A percentile compares a stretch with the other conserved stretches of the same genome.
Evolutionary conservation across 768 basidiomycete genomes (phyloP).

Genomic region (Cantharellus anzutake): DNA sequence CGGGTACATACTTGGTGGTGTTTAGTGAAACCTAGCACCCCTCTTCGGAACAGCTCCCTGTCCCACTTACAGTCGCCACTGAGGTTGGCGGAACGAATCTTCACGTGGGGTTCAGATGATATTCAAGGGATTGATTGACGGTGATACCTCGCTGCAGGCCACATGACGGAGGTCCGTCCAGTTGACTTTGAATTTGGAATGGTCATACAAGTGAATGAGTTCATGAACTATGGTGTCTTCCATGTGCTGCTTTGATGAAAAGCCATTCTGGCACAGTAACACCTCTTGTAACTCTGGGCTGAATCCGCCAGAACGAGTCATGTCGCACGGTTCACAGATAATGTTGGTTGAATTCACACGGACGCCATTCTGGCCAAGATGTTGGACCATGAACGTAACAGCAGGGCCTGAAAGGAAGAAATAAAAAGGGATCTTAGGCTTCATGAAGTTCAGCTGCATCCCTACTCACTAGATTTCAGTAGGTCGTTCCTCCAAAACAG

Average conservation of each 20-base stretch:
- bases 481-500: background rate
- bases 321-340: constrained; percentile 69
- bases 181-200: constrained; percentile 84
- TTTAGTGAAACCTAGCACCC: constrained; percentile 66
- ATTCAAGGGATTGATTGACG: background rate
- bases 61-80: constrained; percentile 84
- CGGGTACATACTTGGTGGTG: constrained; percentile 63
- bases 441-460: background rate
- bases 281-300: constrained; percentile 49
- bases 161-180: constrained; percentile 84
- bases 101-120: background rate
- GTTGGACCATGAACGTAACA: constrained; percentile 81
- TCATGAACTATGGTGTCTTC: constrained; percentile 90
- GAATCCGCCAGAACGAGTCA: constrained; percentile 62
- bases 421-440: background rate
- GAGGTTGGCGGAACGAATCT: constrained; percentile 92
- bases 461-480: constrained; percentile 29
- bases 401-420: constrained; percentile 40
- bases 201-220: constrained; percentile 88
- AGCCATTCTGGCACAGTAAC: constrained; percentile 68
- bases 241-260: constrained; percentile 69
- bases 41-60: constrained; percentile 53
- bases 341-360: constrained; percentile 53
- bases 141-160: constrained; percentile 80
- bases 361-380: constrained; percentile 59